Evolutionary conservation across 2,329 filamentous ascomycete genomes (phyloP).

Genomic region (Tetracladium maxilliforme): DNA sequence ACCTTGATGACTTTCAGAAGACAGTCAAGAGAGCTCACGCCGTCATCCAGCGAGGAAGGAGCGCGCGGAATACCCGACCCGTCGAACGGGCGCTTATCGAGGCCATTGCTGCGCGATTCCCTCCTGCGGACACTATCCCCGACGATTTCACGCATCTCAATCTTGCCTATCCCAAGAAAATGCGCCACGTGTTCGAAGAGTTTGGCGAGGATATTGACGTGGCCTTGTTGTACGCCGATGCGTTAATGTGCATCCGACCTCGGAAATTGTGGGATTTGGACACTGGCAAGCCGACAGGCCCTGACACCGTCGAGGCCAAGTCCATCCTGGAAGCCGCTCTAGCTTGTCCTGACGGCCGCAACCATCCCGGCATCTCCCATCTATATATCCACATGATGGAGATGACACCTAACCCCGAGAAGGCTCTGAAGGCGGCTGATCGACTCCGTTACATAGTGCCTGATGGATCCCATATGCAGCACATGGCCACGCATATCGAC

Average conservation of each 20-base stretch:
- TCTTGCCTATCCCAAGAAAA: slow-evolving; percentile 43
- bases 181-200: slow-evolving; percentile 34
- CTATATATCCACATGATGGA: slow-evolving; percentile 69
- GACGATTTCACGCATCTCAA: slow-evolving; percentile 40
- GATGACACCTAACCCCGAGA: slow-evolving; percentile 54
- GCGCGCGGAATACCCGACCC: slow-evolving; percentile 21
- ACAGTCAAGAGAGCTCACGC: slow-evolving; percentile 31
- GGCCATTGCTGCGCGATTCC: slow-evolving; percentile 48
- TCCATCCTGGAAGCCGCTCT: slow-evolving; percentile 43
- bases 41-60: slow-evolving; percentile 28
- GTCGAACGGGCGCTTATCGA: slow-evolving; percentile 48
- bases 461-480: slow-evolving; percentile 54
- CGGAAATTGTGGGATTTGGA: slow-evolving; percentile 51
- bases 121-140: slow-evolving; percentile 27
- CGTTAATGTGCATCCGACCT: slow-evolving; percentile 49
- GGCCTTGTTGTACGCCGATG: slow-evolving; percentile 46
- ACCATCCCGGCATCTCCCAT: slow-evolving; percentile 59
- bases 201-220: slow-evolving; percentile 46
- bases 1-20: slow-evolving; percentile 37
- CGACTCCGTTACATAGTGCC: slow-evolving; percentile 48
- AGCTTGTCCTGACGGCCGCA: slow-evolving; percentile 24
- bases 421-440: slow-evolving; percentile 45
- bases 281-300: slow-evolving; percentile 39
- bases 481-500: slow-evolving; percentile 70
- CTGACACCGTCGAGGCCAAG: slow-evolving; percentile 44